Conservation (phyloP, 2,329 filamentous ascomycete species). For the Trichoderma afroharzianum region DNA sequence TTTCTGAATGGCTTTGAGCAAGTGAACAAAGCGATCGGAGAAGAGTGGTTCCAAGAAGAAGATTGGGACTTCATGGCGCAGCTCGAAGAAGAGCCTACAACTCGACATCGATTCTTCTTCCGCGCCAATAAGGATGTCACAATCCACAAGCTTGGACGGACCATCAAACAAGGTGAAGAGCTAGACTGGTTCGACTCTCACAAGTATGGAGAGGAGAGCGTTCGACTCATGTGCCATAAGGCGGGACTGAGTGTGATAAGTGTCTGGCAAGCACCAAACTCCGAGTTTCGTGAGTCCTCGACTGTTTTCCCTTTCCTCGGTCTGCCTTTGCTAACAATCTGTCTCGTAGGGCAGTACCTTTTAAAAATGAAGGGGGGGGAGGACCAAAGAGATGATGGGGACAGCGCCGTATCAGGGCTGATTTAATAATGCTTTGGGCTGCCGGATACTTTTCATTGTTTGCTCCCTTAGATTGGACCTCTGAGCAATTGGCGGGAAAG, state of each 20-base stretch:
- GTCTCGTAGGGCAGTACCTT: slow-evolving; percentile 36
- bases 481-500: background rate
- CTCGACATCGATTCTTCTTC: slow-evolving; percentile 40
- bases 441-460: background rate
- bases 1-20: slow-evolving; percentile 39
- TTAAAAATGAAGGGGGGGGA: slow-evolving; percentile 30
- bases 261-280: slow-evolving; percentile 36
- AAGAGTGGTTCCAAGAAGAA: slow-evolving; percentile 33
- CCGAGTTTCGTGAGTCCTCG: slow-evolving; percentile 36
- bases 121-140: slow-evolving; percentile 33
- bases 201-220: slow-evolving; percentile 37
- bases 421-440: background rate
- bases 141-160: slow-evolving; percentile 24
- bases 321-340: slow-evolving; percentile 20
- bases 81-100: slow-evolving; percentile 35
- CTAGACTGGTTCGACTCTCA: slow-evolving; percentile 44
- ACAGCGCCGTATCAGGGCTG: slow-evolving; percentile 36
- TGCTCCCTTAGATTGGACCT: background rate
- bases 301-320: background rate
- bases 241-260: slow-evolving; percentile 35
- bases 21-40: slow-evolving; percentile 34
- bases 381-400: slow-evolving; percentile 34
- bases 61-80: slow-evolving; percentile 39
- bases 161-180: slow-evolving; percentile 33
- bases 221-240: slow-evolving; percentile 38